Base-by-base conservation (phyloP, 768 basidiomycete species). In the Lactarius vividus region DNA sequence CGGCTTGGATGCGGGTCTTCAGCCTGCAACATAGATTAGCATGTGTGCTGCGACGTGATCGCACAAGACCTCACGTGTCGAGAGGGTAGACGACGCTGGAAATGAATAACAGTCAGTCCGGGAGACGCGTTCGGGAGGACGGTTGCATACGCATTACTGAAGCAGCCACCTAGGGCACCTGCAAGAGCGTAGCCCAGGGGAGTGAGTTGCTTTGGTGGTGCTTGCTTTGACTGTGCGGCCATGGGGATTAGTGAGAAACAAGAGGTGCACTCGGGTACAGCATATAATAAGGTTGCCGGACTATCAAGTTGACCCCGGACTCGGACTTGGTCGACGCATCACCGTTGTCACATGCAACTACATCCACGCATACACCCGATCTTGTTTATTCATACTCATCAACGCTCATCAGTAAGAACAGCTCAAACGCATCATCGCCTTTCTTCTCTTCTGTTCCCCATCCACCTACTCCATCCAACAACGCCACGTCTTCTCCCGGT, bases 1-100 rank as follows among this genome's bases (percentile, higher is more conserved):
- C 79, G 33, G 93, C 96, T 75, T 99, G 97, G 67, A 99, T 94
- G 52, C 92, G 87, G 2, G 96, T 98, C 77, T 98, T 98, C 64
- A 92, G 89, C 10, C 95, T 97, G 73, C 60, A 11, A 28, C 4
- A 1, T n/a, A 35, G 59, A 23, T 35, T n/a, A 59, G 42, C 1
- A 31, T 39, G 16, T 39, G 20, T 9, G 18, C 33, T 29, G 18
- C 26, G 7, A 49, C 29, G 11, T 33, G 35, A 31, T n/a, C 42
- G n/a, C 46, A 53, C 37, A 52, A 62, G 31, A 54, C 33, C 65
- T 59, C 60, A 79, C 92, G 72, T 79, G 94, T 99, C 96, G 61
- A 99, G 79, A 18, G 96, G 96, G 74, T 99, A 99, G 4, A 98
- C 94, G 55, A 91, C 84, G 54, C 95, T 96, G 71, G 1, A 63